Evolutionary conservation across 306 rosid species (phyloP), one percentile per base, ranked within the genome.

Genomic region (Dryas drummondii): DNA sequence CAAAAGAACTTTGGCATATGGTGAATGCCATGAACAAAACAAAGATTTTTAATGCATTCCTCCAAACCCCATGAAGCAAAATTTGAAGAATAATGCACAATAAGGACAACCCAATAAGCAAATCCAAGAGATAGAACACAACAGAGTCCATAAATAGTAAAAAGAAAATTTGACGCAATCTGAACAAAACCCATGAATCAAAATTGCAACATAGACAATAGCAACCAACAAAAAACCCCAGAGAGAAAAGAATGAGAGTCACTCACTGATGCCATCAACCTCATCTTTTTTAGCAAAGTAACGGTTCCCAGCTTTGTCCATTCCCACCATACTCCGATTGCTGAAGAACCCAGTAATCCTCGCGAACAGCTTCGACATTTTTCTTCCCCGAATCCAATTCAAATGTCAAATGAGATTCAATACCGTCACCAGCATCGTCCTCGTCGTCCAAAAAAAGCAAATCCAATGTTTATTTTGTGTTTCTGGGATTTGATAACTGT

Each of bases 251-350:
- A 78, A n/a, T 73, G 72, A 84, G 76, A 82, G 64, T 56, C 70
- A 86, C 96, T 86, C 85, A 94, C 98, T 59, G 85, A 81, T 58
- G 19, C 97, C 97, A 78, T 91, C 98, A 51, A 94, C 7, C 66
- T 84, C 86, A 78, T 90, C 96, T 12, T 70, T 82, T 82, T 78
- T 85, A 50, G 89, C 66, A 78, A 94, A 91, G 82, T 91, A 94
- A 66, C 74, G 82, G 74, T 94, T 94, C 66, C 98, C 97, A 12
- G 89, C 72, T 86, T 84, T 91, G 82, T 94, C 98, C 22, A 69
- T 70, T 57, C 98, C 97, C 57, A 67, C 88, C 81, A 48, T 69
- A 72, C 72, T 83, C 82, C 89, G 84, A 68, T 56, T 83, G 82
- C 80, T 72, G 27, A 91, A 78, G 61, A 82, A 82, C 82, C 87